phyloP scores from a whole-genome alignment of 2,329 filamentous ascomycete genomes.

The Cryphonectria carpinicola region DNA sequence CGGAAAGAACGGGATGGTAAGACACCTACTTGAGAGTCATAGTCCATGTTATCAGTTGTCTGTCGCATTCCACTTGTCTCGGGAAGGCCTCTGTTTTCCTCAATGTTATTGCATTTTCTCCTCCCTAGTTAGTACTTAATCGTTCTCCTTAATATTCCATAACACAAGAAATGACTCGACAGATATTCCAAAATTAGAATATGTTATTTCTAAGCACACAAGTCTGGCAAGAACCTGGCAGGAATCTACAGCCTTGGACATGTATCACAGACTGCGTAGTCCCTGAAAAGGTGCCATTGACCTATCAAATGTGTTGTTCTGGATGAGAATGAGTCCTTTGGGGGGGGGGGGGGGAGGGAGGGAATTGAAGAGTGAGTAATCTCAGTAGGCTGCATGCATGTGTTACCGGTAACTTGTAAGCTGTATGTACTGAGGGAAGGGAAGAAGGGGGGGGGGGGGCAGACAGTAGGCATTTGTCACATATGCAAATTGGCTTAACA shows the following conservation, averaged over 20 bases:
- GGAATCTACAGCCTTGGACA: background rate
- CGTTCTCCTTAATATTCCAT: background rate
- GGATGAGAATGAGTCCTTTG: background rate
- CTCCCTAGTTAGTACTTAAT: background rate
- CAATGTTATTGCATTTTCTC: background rate
- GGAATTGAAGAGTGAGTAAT: constrained; percentile 2
- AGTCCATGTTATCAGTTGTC: background rate
- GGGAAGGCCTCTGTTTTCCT: background rate
- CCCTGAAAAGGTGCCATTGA: background rate
- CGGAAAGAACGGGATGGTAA: background rate
- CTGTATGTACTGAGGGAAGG: background rate
- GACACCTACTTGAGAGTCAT: background rate
- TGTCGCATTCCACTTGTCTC: background rate
- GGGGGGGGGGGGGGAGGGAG: background rate
- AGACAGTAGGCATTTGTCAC: background rate
- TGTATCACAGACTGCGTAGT: background rate
- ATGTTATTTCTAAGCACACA: background rate
- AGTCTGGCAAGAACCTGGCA: background rate
- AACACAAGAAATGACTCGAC: background rate
- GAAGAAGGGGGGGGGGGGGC: background rate
- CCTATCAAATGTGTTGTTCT: background rate
- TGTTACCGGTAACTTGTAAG: background rate
- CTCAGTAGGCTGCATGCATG: background rate
- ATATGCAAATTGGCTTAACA: background rate
- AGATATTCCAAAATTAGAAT: background rate